Conservation (phyloP, 2,329 filamentous ascomycete species). For the Arachnomyces sp. region DNA sequence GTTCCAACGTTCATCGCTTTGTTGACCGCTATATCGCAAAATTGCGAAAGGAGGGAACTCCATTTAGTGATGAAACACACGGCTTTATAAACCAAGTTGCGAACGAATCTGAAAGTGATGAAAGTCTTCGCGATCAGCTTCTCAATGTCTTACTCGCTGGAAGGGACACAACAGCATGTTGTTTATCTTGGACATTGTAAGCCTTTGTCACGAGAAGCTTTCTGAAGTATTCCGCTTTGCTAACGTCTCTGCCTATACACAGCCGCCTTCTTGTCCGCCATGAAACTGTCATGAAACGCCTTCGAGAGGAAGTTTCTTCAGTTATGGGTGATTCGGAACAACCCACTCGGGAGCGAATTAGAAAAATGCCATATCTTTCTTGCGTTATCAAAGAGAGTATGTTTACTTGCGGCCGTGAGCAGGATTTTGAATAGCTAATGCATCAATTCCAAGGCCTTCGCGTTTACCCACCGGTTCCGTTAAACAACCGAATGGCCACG, state of each 20-base stretch:
- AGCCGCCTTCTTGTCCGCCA: slow-evolving; percentile 19
- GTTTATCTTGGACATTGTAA: slow-evolving; percentile 23
- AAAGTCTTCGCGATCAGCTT: slow-evolving; percentile 23
- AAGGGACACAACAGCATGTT: slow-evolving; percentile 24
- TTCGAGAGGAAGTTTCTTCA: slow-evolving; percentile 14
- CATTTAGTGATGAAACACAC: slow-evolving; percentile 2
- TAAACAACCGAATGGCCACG: slow-evolving; percentile 28
- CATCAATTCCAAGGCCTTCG: slow-evolving; percentile 21
- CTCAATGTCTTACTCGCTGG: slow-evolving; percentile 23
- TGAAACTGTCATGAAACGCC: slow-evolving; percentile 10
- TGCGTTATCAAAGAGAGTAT: slow-evolving; percentile 42
- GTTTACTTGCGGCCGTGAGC: slow-evolving; percentile 1
- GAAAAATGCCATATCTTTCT: slow-evolving; percentile 41
- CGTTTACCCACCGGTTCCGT: slow-evolving; percentile 31
- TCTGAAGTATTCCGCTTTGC: background rate
- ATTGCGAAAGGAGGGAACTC: slow-evolving; percentile 4
- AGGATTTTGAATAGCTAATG: background rate
- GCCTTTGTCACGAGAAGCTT: slow-evolving; percentile 14
- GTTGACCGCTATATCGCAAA: slow-evolving; percentile 15
- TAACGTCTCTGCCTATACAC: background rate
- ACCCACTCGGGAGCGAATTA: slow-evolving; percentile 14
- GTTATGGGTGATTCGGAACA: slow-evolving; percentile 11
- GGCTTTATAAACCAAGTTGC: slow-evolving; percentile 7
- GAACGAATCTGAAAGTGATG: slow-evolving; percentile 7
- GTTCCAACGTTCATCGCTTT: slow-evolving; percentile 17